Percentiles rank a stretch among this genome's conserved stretches.
These are phyloP conservation scores for Massarina eburnea DNA, from an alignment of 2,329 filamentous ascomycete genomes.

Conservation along the genomic window DNA sequence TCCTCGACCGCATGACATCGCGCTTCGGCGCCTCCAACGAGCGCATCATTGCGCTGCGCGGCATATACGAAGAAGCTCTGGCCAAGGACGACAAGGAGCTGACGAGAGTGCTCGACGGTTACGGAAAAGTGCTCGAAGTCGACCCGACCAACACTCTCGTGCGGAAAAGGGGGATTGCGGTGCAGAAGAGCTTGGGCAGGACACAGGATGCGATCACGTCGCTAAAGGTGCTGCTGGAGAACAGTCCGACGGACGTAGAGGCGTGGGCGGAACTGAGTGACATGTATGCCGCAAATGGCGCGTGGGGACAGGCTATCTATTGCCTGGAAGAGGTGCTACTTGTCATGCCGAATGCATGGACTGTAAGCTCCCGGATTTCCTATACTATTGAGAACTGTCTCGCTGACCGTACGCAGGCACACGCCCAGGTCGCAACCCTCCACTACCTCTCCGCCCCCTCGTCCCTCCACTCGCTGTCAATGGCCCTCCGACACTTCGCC, in stretches of 20 bases:
- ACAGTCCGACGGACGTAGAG: constrained; percentile 86
- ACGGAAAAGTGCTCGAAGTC: constrained; percentile 72
- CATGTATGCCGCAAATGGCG: constrained; percentile 76
- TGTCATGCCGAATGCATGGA: constrained; percentile 90
- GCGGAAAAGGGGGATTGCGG: constrained; percentile 78
- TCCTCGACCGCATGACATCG: constrained; percentile 71
- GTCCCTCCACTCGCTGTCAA: constrained; percentile 55
- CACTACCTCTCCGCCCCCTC: constrained; percentile 65
- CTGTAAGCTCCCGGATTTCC: constrained; percentile 58
- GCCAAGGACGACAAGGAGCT: constrained; percentile 68
- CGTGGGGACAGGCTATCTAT: constrained; percentile 82
- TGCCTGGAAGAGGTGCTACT: constrained; percentile 88
- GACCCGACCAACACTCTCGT: constrained; percentile 82
- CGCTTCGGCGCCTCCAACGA: constrained; percentile 87
- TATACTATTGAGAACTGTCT: constrained; percentile 10
- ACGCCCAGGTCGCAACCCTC: constrained; percentile 83
- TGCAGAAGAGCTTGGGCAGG: constrained; percentile 74
- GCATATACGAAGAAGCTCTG: constrained; percentile 81
- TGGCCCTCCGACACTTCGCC: constrained; percentile 82
- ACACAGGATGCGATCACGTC: constrained; percentile 72
- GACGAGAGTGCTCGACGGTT: constrained; percentile 71
- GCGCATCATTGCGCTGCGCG: constrained; percentile 78
- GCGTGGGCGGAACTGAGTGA: constrained; percentile 91
- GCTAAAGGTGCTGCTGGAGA: constrained; percentile 74
- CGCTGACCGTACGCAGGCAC: constrained; percentile 60